Evolutionary conservation across 2,329 filamentous ascomycete genomes (phyloP), one percentile per base, ranked within the genome.

Genomic region (Pseudohalonectria lignicola): DNA sequence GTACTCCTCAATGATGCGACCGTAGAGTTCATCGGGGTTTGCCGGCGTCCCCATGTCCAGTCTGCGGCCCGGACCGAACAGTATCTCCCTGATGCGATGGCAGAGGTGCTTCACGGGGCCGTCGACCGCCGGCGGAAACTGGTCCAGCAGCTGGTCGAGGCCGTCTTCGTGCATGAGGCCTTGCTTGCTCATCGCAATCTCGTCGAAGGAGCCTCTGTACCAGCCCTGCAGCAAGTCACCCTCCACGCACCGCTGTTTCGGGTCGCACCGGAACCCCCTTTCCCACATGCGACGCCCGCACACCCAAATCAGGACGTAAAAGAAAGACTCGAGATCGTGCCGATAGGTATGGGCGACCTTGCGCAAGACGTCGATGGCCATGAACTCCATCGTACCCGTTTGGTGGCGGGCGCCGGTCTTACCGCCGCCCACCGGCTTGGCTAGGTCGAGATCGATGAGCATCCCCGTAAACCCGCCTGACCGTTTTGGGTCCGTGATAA

Each of bases 401-500:
- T 42, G 41, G 41, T 59, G 33, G 42, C 48, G 29, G 21, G 42
- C 49, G 36, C 50, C 41, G 39, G 50, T 47, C 7, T 38, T 46
- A 2, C 47, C 41, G 13, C 41, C 41, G 35, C 46, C 48, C 13
- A 51, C 20, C 29, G 49, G 48, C 43, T 54, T 55, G 12, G 47
- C 50, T 21, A 57, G 46, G 39, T 60, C 52, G 6, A 60, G 46
- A 41, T 60, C 51, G 45, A 60, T 60, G 11, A 59, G 45, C 41
- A 53, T 53, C 6, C 59, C 60, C 4, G 45, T 49, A 10, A 47
- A 45, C 18, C 45, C 50, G 32, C 40, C 41, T 25, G 43, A 31
- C 15, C 36, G 32, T n/a, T 40, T 3, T 4, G 26, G 28, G 4
- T 47, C 34, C 3, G 50, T 47, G 12, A 64, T 57, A 20, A 63